Percentiles rank a stretch among this genome's conserved stretches.
phyloP scores from a whole-genome alignment of 306 rosid species.

The barrel medic (Medicago truncatula) region DNA sequence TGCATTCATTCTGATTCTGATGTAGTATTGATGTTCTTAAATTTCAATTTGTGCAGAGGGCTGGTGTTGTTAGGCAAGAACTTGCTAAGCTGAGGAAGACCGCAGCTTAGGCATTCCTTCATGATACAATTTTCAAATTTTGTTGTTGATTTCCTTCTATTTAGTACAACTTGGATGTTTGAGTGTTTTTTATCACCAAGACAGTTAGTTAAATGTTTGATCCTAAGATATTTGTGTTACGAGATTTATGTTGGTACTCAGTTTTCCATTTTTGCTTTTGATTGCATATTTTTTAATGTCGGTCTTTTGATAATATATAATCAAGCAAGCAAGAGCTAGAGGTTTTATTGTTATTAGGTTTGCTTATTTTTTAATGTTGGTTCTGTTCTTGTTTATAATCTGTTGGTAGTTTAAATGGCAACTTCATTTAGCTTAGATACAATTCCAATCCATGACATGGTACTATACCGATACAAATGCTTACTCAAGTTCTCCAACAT shows the following conservation, averaged over 20 bases:
- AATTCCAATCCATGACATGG: not conserved
- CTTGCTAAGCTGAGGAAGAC: conserved; percentile 77
- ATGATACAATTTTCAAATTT: conserved; percentile 42
- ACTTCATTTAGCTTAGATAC: not conserved
- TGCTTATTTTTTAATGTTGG: not conserved
- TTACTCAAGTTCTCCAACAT: too few species aligned
- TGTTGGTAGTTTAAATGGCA: not conserved
- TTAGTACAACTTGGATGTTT: conserved; percentile 34
- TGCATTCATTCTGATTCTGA: not conserved
- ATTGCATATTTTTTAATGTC: not conserved
- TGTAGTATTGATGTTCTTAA: not conserved
- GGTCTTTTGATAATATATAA: not conserved
- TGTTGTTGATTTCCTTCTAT: conserved; percentile 41
- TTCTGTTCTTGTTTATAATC: not conserved
- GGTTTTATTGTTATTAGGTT: not conserved
- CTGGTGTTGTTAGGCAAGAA: conserved; percentile 83
- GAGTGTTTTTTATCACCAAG: conserved; percentile 19
- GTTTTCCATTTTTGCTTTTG: not conserved
- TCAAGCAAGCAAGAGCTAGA: not conserved
- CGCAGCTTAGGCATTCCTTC: conserved; percentile 49
- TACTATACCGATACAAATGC: not conserved
- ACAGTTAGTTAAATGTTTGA: conserved; percentile 6
- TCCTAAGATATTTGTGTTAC: conserved; percentile 11
- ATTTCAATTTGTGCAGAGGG: conserved; percentile 63
- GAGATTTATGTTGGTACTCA: conserved; percentile 8